phyloP scores from a whole-genome alignment of 1,284 basidiomycete species.

The Ceratobasidium sp. region DNA sequence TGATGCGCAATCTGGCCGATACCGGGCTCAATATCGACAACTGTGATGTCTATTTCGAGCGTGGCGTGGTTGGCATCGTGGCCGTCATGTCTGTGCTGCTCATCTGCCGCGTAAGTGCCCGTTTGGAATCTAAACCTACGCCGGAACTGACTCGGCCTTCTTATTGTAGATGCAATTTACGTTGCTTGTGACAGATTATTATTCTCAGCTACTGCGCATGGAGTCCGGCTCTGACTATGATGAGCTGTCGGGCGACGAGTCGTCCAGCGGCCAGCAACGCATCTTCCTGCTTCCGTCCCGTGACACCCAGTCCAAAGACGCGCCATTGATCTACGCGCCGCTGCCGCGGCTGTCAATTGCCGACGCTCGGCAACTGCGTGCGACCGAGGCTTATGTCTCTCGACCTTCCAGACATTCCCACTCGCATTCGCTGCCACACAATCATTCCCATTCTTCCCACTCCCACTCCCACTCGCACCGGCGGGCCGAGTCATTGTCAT shows the following conservation, averaged over 20 bases:
- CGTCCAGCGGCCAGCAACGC: conserved; percentile 2
- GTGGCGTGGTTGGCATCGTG: conserved; percentile 67
- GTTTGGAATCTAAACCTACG: background rate
- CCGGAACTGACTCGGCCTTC: background rate
- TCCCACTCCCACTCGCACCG: conserved; percentile 37
- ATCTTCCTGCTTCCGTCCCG: conserved; percentile 35
- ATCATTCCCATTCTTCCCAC: conserved; percentile 11
- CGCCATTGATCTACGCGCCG: conserved; percentile 32
- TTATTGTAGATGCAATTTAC: conserved; percentile 72
- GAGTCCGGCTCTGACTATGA: conserved; percentile 30
- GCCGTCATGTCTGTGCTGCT: conserved; percentile 69
- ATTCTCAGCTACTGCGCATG: conserved; percentile 60
- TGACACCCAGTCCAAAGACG: conserved; percentile 27
- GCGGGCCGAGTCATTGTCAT: conserved; percentile 32
- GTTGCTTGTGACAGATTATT: conserved; percentile 71
- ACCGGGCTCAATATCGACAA: conserved; percentile 78
- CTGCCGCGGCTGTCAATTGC: conserved; percentile 29
- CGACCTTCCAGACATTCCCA: conserved; percentile 33
- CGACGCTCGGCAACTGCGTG: conserved; percentile 33
- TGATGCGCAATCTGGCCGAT: conserved; percentile 74
- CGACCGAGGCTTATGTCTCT: conserved; percentile 34
- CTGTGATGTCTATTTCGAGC: conserved; percentile 79
- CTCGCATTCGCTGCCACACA: conserved; percentile 33
- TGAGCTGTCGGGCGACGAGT: conserved; percentile 27
- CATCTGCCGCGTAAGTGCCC: conserved; percentile 67